A percentile compares a stretch with the other conserved stretches of the same genome.
Evolutionary conservation across 441 rosid genomes (phyloP).

Genomic region (Pelargonium cotyledonis): DNA sequence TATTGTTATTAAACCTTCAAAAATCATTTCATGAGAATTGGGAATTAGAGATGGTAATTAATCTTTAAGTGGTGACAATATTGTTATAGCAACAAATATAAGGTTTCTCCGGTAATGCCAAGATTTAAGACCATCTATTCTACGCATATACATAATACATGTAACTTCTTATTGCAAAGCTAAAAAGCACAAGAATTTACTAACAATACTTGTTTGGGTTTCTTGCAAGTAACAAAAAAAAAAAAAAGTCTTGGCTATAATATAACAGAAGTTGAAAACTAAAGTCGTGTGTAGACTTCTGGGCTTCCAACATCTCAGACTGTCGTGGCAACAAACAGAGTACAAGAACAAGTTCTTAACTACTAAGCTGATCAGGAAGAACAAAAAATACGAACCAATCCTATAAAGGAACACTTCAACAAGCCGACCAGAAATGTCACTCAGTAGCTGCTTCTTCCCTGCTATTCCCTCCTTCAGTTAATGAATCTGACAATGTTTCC

Average conservation of each 20-base stretch:
- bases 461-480: background rate
- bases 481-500: background rate
- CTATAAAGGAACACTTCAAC: background rate
- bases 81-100: no score
- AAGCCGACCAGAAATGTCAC: background rate
- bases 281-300: background rate
- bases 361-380: background rate
- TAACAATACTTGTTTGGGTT: no score
- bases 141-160: no score
- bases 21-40: no score
- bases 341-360: background rate
- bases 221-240: background rate
- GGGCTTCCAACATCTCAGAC: background rate
- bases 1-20: no score
- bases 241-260: background rate
- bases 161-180: no score
- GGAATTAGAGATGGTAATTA: no score
- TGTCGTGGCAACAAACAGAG: background rate
- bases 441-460: constrained; percentile 1
- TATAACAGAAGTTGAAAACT: background rate
- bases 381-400: background rate
- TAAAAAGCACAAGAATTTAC: no score
- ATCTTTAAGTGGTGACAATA: no score
- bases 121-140: no score
- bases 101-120: no score